These are phyloP conservation scores for Kernera saxatilis DNA, from an alignment of 345 rosid species.

Conservation along the genomic window DNA sequence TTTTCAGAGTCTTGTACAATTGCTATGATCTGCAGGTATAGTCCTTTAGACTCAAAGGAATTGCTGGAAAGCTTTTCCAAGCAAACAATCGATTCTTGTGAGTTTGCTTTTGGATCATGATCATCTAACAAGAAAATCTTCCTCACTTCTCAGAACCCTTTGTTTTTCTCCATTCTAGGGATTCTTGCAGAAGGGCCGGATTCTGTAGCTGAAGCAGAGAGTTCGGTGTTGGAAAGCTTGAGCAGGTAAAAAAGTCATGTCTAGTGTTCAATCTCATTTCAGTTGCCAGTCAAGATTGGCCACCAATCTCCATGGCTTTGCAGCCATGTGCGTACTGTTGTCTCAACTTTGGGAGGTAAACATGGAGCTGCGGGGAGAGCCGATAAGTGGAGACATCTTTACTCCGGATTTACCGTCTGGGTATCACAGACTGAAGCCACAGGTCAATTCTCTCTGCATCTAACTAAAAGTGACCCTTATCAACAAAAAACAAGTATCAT, in stretches of 20 bases:
- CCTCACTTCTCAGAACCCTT: neutral
- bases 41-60: slow-evolving; percentile 73
- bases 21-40: slow-evolving; percentile 48
- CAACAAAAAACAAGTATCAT: neutral
- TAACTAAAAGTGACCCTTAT: neutral
- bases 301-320: slow-evolving; percentile 6
- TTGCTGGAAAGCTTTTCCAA: slow-evolving; percentile 65
- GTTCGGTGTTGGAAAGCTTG: slow-evolving; percentile 63
- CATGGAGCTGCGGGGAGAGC: slow-evolving; percentile 66
- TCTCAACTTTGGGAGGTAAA: slow-evolving; percentile 77
- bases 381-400: slow-evolving; percentile 71
- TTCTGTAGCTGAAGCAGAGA: slow-evolving; percentile 63
- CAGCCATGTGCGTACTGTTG: slow-evolving; percentile 88
- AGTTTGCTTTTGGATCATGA: slow-evolving; percentile 29
- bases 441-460: slow-evolving; percentile 36
- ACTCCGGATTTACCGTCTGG: slow-evolving; percentile 86
- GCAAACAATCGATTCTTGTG: slow-evolving; percentile 81
- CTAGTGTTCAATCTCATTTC: neutral
- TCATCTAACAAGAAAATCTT: neutral
- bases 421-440: slow-evolving; percentile 71
- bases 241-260: slow-evolving; percentile 49
- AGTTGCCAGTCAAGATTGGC: neutral
- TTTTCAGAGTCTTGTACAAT: neutral
- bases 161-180: slow-evolving; percentile 42
- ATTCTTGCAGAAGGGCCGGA: slow-evolving; percentile 61